Evolutionary conservation across 768 basidiomycete genomes (phyloP).

Genomic region (Mycena filopes): DNA sequence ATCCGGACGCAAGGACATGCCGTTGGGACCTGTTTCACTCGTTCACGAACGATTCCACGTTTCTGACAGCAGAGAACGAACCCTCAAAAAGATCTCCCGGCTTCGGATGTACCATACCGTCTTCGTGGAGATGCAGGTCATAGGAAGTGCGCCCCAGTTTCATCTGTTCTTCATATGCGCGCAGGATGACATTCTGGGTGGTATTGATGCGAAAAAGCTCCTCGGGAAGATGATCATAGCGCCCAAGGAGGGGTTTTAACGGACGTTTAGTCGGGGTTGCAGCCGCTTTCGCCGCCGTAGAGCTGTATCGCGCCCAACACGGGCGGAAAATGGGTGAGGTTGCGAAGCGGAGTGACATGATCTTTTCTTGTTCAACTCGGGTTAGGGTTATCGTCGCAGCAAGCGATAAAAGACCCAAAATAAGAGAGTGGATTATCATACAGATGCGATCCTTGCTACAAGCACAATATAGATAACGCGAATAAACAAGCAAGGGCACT

Average conservation of each 20-base stretch:
- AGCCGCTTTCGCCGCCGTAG: neutral
- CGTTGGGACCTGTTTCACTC: neutral
- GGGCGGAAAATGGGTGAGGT: conserved; percentile 6
- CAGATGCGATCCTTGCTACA: conserved; percentile 31
- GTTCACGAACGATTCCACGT: no score
- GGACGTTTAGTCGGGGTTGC: neutral
- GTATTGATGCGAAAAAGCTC: conserved; percentile 10
- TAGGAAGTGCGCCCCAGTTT: conserved; percentile 1
- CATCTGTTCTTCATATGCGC: conserved; percentile 6
- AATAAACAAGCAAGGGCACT: conserved; percentile 21
- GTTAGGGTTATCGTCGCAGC: neutral
- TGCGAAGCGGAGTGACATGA: neutral
- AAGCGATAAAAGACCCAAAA: neutral
- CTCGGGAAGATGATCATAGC: conserved; percentile 5
- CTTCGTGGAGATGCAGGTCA: conserved; percentile 6
- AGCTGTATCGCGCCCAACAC: conserved; percentile 5
- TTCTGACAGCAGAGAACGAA: neutral
- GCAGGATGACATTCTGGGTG: neutral
- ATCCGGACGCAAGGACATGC: conserved; percentile 8
- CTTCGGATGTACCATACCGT: conserved; percentile 1
- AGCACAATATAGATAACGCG: conserved; percentile 25
- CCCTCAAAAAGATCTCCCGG: neutral
- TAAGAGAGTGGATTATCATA: conserved; percentile 24
- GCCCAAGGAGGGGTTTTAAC: conserved; percentile 4
- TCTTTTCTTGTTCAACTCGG: neutral